Evolutionary conservation across 495 filamentous ascomycete species (phyloP).

Genomic region (Aspergillus saccharolyticus): DNA sequence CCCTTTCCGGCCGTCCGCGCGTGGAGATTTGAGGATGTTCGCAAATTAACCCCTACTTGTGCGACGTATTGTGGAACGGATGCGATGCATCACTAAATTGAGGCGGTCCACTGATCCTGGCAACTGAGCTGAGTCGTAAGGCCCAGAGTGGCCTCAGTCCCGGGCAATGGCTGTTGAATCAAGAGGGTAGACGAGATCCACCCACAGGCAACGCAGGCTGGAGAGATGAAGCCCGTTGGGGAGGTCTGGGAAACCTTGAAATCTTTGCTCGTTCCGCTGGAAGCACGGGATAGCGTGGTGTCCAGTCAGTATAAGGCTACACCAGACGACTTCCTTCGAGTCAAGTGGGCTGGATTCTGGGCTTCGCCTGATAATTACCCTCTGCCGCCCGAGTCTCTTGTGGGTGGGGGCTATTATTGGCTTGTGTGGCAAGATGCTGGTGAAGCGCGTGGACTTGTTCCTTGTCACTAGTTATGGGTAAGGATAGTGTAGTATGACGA

Average conservation of each 20-base stretch:
- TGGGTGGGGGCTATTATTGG: too few species aligned
- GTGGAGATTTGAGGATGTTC: not conserved
- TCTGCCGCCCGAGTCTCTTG: too few species aligned
- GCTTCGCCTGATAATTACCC: too few species aligned
- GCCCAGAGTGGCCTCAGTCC: not conserved
- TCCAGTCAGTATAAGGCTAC: conserved; percentile 11
- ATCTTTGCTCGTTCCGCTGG: conserved; percentile 13
- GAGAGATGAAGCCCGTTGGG: conserved; percentile 11
- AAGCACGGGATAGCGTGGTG: conserved; percentile 10
- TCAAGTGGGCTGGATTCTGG: not conserved
- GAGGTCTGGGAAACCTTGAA: conserved; percentile 12
- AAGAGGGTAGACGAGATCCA: conserved; percentile 20
- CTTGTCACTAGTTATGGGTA: too few species aligned
- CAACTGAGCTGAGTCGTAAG: not conserved
- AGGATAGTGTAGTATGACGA: too few species aligned
- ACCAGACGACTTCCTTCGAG: not conserved
- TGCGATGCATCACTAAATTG: not conserved
- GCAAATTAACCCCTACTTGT: not conserved
- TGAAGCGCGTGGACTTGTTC: too few species aligned
- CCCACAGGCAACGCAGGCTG: conserved; percentile 16
- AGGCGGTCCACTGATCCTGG: not conserved
- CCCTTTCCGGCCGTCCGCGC: not conserved
- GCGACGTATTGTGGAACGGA: not conserved
- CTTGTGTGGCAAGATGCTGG: too few species aligned
- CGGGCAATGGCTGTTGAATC: conserved; percentile 17